phyloP scores from a whole-genome alignment of 2,329 filamentous ascomycete species.

The Colletotrichum tofieldiae region DNA sequence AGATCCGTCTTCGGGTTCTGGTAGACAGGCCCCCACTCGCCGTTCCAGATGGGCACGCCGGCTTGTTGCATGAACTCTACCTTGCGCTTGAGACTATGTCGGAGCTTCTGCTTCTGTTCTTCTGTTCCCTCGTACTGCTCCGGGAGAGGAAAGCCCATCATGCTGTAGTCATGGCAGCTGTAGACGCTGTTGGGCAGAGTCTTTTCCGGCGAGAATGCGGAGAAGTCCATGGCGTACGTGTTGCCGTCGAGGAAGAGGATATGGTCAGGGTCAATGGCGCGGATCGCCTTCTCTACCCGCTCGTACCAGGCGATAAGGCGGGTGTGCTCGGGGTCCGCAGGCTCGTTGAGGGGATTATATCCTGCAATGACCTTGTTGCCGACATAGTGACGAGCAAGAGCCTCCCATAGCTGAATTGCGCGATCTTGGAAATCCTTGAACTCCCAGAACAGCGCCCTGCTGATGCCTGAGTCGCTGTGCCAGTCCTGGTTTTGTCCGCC shows the following conservation, averaged over 20 bases:
- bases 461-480: conserved; percentile 59
- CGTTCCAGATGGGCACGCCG: conserved; percentile 63
- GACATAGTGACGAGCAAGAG: conserved; percentile 59
- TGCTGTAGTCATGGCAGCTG: conserved; percentile 67
- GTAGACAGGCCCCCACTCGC: conserved; percentile 69
- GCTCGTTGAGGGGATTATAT: conserved; percentile 53
- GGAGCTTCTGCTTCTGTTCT: conserved; percentile 60
- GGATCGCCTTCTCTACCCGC: conserved; percentile 53
- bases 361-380: conserved; percentile 60
- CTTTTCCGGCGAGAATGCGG: conserved; percentile 55
- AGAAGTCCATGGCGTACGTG: conserved; percentile 67
- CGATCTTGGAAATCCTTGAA: conserved; percentile 64
- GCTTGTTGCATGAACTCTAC: conserved; percentile 59
- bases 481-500: conserved; percentile 65
- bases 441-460: conserved; percentile 62
- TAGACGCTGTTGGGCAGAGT: conserved; percentile 66
- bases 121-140: conserved; percentile 58
- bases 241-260: conserved; percentile 63
- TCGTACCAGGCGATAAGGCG: conserved; percentile 55
- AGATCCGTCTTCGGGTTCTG: conserved; percentile 56
- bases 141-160: conserved; percentile 63
- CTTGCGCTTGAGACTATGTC: conserved; percentile 58
- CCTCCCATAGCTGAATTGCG: conserved; percentile 60
- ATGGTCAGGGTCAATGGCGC: conserved; percentile 57
- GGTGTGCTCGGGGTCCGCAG: conserved; percentile 46